Conservation (phyloP, 352 stramenopile genomes). For the Globisporangium carolinianum region DNA sequence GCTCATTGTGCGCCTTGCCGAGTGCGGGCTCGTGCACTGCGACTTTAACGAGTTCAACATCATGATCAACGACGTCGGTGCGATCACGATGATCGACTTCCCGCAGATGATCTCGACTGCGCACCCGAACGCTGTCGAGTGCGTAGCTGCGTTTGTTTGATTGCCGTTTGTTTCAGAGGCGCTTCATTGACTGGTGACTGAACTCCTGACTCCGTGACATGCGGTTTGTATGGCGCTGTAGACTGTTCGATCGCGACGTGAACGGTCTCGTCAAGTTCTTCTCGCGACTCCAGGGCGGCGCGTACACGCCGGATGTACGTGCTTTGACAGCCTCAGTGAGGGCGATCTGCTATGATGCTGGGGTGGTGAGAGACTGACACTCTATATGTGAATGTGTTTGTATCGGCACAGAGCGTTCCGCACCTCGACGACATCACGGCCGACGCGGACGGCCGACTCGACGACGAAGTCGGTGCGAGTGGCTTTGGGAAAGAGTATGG, state of each 20-base stretch:
- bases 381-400: constrained; percentile 6
- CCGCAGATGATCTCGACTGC: constrained; percentile 99
- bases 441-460: constrained; percentile 49
- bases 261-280: constrained; percentile 96
- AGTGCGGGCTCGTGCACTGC: constrained; percentile 98
- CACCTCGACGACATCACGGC: constrained; percentile 63
- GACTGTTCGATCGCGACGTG: constrained; percentile 94
- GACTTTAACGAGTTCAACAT: constrained; percentile 99
- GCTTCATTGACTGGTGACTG: constrained; percentile 2
- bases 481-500: constrained; percentile 77
- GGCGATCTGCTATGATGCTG: constrained; percentile 2
- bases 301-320: constrained; percentile 84
- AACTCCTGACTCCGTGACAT: background rate
- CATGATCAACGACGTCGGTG: constrained; percentile 91
- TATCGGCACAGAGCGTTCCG: constrained; percentile 28
- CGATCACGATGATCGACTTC: constrained; percentile 99
- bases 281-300: constrained; percentile 70
- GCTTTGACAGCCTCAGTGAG: constrained; percentile 4
- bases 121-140: constrained; percentile 97
- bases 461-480: constrained; percentile 72
- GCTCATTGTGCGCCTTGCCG: constrained; percentile 95
- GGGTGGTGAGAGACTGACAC: constrained; percentile 5
- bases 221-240: constrained; percentile 9
- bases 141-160: constrained; percentile 17
- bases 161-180: too few species aligned